Conservation (phyloP, 1,284 basidiomycete genomes). For the Malassezia obtusa region DNA sequence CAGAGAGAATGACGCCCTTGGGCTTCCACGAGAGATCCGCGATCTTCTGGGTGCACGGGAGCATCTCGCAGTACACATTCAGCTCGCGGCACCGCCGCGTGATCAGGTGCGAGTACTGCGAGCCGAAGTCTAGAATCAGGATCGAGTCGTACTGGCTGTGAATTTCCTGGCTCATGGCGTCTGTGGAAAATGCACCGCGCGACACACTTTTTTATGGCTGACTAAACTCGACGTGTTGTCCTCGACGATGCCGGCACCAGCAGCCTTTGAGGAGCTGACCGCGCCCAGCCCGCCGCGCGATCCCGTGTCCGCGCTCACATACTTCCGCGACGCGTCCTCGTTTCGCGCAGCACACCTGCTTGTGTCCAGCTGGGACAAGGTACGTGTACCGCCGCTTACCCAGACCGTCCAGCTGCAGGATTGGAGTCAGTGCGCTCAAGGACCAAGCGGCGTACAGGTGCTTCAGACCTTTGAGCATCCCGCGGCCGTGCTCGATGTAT, state of each 20-base stretch:
- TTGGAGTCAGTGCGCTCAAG: slow-evolving; percentile 7
- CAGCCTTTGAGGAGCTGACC: slow-evolving; percentile 14
- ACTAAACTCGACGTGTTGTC: neutral
- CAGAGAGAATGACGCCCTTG: slow-evolving; percentile 94
- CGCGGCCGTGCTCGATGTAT: slow-evolving; percentile 42
- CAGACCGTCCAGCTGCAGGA: slow-evolving; percentile 31
- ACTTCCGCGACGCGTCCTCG: slow-evolving; percentile 17
- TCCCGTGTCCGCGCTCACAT: slow-evolving; percentile 25
- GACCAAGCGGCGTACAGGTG: slow-evolving; percentile 4
- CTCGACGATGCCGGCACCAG: neutral
- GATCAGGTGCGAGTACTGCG: slow-evolving; percentile 97
- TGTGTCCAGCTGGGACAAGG: slow-evolving; percentile 37
- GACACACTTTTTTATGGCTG: neutral
- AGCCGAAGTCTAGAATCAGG: slow-evolving; percentile 94
- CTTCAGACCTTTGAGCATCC: slow-evolving; percentile 35
- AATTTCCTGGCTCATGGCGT: slow-evolving; percentile 53
- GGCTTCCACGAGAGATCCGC: slow-evolving; percentile 84
- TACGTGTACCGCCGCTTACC: neutral
- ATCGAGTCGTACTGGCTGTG: slow-evolving; percentile 94
- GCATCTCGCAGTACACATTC: slow-evolving; percentile 93
- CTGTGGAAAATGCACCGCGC: neutral
- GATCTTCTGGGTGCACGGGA: slow-evolving; percentile 91
- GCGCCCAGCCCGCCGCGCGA: slow-evolving; percentile 20
- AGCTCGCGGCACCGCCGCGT: slow-evolving; percentile 95
- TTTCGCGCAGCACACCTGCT: slow-evolving; percentile 20